Conservation (phyloP, 1,284 basidiomycete species). For the Malassezia cuniculi region DNA sequence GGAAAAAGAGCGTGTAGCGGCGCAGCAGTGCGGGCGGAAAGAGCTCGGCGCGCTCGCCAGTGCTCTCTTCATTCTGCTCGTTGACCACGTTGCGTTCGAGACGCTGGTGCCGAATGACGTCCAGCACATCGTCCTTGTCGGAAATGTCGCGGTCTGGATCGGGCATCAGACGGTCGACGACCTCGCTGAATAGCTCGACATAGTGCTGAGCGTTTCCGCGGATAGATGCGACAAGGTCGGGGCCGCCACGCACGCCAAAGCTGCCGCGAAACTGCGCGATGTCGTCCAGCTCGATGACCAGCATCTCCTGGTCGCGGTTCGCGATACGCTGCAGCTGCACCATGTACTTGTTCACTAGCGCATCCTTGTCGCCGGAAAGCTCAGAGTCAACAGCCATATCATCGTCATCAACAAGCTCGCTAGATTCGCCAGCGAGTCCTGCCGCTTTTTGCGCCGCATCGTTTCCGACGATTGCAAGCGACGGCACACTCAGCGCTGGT, state of each 20-base stretch:
- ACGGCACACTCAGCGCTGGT: constrained; percentile 16
- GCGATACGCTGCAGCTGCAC: constrained; percentile 78
- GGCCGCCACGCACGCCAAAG: constrained; percentile 6
- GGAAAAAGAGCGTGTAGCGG: constrained; percentile 90
- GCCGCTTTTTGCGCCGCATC: constrained; percentile 1
- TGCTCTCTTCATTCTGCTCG: constrained; percentile 43
- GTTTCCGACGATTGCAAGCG: constrained; percentile 9
- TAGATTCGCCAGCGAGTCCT: constrained; percentile 13
- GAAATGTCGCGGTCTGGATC: constrained; percentile 68
- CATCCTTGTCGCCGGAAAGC: constrained; percentile 6
- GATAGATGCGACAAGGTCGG: constrained; percentile 48
- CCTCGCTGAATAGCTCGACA: constrained; percentile 74
- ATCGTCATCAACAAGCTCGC: constrained; percentile 14
- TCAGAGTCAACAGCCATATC: constrained; percentile 19
- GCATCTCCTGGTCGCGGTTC: constrained; percentile 76
- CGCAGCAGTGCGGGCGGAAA: constrained; percentile 72
- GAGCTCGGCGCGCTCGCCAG: constrained; percentile 19
- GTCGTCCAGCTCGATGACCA: constrained; percentile 70
- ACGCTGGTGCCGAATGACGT: constrained; percentile 58
- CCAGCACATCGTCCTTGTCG: constrained; percentile 51
- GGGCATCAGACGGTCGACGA: constrained; percentile 60
- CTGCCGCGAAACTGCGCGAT: constrained; percentile 52
- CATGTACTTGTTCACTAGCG: constrained; percentile 64
- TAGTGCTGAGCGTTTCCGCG: constrained; percentile 78
- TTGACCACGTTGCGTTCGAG: constrained; percentile 69